A percentile compares a stretch with the other conserved stretches of the same genome.
Evolutionary conservation across 2,329 filamentous ascomycete genomes (phyloP).

Genomic region (Coniochaeta prunicola): DNA sequence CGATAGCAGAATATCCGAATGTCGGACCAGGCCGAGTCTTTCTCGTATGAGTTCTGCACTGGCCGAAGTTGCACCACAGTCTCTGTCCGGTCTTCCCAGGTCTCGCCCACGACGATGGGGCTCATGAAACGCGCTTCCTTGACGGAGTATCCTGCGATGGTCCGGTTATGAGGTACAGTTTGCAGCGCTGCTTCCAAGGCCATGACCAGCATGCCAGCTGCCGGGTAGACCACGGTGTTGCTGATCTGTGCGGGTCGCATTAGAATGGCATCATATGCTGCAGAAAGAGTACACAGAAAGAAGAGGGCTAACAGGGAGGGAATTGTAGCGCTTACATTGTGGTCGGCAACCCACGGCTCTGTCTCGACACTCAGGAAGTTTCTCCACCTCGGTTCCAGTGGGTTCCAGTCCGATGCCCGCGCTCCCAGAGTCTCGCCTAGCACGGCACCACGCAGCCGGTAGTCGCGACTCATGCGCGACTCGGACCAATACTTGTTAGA

Average conservation of each 20-base stretch:
- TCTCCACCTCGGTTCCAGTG: conserved; percentile 31
- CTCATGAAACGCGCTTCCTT: conserved; percentile 22
- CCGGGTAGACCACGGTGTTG: conserved; percentile 24
- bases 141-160: conserved; percentile 18
- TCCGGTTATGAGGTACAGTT: neutral
- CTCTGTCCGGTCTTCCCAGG: conserved; percentile 22
- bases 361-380: conserved; percentile 32
- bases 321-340: conserved; percentile 19
- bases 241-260: conserved; percentile 20
- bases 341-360: conserved; percentile 38
- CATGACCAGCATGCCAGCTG: conserved; percentile 28
- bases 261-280: neutral
- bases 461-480: conserved; percentile 21
- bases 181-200: conserved; percentile 27
- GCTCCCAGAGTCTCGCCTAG: conserved; percentile 20
- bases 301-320: neutral
- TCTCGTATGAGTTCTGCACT: conserved; percentile 14
- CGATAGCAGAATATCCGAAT: conserved; percentile 15
- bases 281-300: neutral
- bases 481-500: conserved; percentile 30
- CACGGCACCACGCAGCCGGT: conserved; percentile 18
- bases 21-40: conserved; percentile 20
- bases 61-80: conserved; percentile 20
- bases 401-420: conserved; percentile 16
- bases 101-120: conserved; percentile 21